Base-by-base conservation (phyloP, 176 grass and related monocot species). In the Luzula sylvatica region DNA sequence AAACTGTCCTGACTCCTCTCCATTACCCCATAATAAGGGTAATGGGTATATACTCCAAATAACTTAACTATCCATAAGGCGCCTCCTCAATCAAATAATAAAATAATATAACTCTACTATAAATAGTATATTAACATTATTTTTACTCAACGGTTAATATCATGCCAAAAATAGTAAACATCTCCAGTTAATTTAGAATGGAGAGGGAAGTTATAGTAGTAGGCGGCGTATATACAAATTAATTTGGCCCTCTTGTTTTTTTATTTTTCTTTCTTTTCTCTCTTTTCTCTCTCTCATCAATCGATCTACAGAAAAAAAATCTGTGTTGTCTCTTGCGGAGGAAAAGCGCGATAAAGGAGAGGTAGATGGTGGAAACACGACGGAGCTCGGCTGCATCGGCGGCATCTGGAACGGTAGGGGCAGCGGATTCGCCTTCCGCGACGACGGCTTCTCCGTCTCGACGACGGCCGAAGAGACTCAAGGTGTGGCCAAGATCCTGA, bases 281-380 rank as follows among this genome's bases (percentile, higher is more conserved):
- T 42, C 26, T 13, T 21, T 53, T 21, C 35, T 23, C 42, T 47
- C 18, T 53, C 65, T 55, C 35, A 55, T 60, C 58, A 68, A 58
- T 71, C 86, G 87, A 71, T 71, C 79, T 38, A 38, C n/a, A n/a
- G n/a, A n/a, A n/a, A 58, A 56, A 32, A 58, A 56, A 46, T 25
- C n/a, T n/a, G n/a, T n/a, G n/a, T n/a, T n/a, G n/a, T n/a, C 29
- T 23, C 30, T 82, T 2, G 41, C 67, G 50, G 72, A 62, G 62
- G 24, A 67, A 66, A 75, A 82, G 83, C 64, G 67, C 45, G 68
- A 63, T 5, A 55, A 71, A 20, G 69, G 28, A 45, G 20, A 40
- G 53, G 24, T 66, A 74, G 65, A 90, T 90, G 86, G 87, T 92
- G 12, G 87, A 92, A 2, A 92, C 87, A 11, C 40, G 87, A 59